Evolutionary conservation across 805 yeast genomes (phyloP).

Genomic region (Priceomyces carsonii): DNA sequence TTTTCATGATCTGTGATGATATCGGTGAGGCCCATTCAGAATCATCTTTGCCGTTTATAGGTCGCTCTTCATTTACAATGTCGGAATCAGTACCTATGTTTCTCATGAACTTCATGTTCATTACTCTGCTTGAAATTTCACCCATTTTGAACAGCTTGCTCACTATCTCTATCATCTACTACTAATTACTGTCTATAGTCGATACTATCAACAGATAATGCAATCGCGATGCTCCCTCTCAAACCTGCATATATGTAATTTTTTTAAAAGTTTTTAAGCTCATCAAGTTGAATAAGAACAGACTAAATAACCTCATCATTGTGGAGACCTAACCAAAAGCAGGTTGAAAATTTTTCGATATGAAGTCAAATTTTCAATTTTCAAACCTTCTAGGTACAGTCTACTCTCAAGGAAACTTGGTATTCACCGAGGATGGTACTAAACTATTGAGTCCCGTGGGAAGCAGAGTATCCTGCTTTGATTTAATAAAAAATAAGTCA

Average conservation of each 20-base stretch:
- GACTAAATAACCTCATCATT: background rate
- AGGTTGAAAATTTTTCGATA: constrained; percentile 19
- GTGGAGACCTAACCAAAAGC: background rate
- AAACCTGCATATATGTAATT: constrained; percentile 8
- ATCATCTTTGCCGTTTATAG: constrained; percentile 44
- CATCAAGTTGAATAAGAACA: constrained; percentile 7
- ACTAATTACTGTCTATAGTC: no score
- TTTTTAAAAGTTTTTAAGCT: constrained; percentile 9
- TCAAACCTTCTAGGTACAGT: constrained; percentile 93
- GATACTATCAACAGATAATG: no score
- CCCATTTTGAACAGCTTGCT: no score
- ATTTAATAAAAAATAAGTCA: constrained; percentile 77
- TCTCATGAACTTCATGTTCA: constrained; percentile 76
- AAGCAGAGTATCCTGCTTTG: constrained; percentile 86
- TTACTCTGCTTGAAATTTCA: constrained; percentile 61
- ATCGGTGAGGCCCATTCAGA: constrained; percentile 54
- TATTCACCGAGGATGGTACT: constrained; percentile 85
- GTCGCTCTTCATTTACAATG: constrained; percentile 32
- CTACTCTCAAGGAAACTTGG: constrained; percentile 86
- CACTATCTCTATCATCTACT: no score
- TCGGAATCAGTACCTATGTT: constrained; percentile 38
- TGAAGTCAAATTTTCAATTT: constrained; percentile 89
- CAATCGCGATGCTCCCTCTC: no score
- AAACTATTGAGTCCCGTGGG: constrained; percentile 90
- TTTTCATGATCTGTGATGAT: constrained; percentile 24